phyloP scores from a whole-genome alignment of 176 grass and related monocot genomes.

The Lolium multiflorum region DNA sequence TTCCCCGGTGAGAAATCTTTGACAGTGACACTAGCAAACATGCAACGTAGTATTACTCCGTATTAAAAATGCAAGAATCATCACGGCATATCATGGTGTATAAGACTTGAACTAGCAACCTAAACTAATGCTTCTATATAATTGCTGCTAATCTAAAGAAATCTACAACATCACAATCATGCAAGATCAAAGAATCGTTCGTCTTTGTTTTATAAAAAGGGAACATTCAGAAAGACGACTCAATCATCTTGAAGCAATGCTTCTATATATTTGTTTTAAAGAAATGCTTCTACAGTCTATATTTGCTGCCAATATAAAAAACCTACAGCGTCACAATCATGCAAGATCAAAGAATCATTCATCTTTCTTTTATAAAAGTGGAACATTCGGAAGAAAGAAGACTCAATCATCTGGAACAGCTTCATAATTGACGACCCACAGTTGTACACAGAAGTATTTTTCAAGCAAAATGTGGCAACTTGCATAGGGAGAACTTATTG shows the following conservation, averaged over 20 bases:
- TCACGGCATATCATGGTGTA: not conserved
- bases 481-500: not conserved
- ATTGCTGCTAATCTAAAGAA: not conserved
- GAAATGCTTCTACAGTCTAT: not conserved
- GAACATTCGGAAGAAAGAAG: not conserved
- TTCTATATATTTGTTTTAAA: too few relatives aligned
- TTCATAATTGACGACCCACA: not conserved
- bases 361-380: slow-evolving; percentile 9
- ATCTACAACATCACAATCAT: not conserved
- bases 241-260: too few relatives aligned
- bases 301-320: not conserved
- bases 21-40: not conserved
- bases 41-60: not conserved
- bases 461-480: too few relatives aligned
- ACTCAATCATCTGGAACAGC: not conserved
- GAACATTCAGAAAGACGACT: not conserved
- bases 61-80: not conserved
- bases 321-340: not conserved
- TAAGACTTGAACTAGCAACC: not conserved
- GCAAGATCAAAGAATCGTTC: slow-evolving; percentile 11
- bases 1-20: slow-evolving; percentile 36
- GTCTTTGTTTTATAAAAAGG: slow-evolving; percentile 15
- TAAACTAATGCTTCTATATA: not conserved
- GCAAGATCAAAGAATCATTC: slow-evolving; percentile 14
- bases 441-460: too few relatives aligned